A percentile compares a stretch with the other conserved stretches of the same genome.
These are phyloP conservation scores for Phytophthora colocasiae DNA, from an alignment of 352 stramenopile species.

Conservation along the genomic window DNA sequence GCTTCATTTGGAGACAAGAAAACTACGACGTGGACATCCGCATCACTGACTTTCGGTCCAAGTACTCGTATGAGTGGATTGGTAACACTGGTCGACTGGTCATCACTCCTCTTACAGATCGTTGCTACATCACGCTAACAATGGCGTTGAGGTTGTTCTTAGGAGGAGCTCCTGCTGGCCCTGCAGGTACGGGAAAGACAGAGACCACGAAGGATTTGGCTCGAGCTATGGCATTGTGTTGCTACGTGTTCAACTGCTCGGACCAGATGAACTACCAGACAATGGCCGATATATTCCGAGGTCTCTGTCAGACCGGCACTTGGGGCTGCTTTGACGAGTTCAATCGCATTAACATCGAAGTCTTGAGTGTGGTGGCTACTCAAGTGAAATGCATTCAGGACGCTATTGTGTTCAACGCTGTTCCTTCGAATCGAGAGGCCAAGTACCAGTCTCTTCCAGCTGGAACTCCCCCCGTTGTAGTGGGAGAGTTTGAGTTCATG, in stretches of 20 bases:
- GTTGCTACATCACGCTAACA: conserved; percentile 97
- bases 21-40: conserved; percentile 96
- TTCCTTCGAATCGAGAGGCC: conserved; percentile 93
- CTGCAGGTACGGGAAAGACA: conserved; percentile 92
- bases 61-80: conserved; percentile 93
- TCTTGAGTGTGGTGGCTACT: conserved; percentile 86
- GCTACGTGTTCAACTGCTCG: conserved; percentile 92
- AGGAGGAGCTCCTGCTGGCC: conserved; percentile 94
- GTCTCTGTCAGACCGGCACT: conserved; percentile 83
- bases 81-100: conserved; percentile 93
- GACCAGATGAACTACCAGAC: conserved; percentile 93
- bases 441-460: conserved; percentile 95
- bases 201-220: conserved; percentile 90
- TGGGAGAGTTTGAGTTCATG: conserved; percentile 91
- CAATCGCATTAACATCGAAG: conserved; percentile 91
- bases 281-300: conserved; percentile 90
- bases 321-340: conserved; percentile 92
- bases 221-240: conserved; percentile 85
- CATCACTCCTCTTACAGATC: conserved; percentile 96
- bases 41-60: conserved; percentile 96
- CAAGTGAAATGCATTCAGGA: conserved; percentile 90
- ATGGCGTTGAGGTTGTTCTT: conserved; percentile 97
- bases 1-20: conserved; percentile 92
- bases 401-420: conserved; percentile 88
- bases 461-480: conserved; percentile 93